Percentiles rank a stretch among this genome's conserved stretches.
phyloP scores from a whole-genome alignment of 148 eudicot species.

The Vaccinium myrtillus region DNA sequence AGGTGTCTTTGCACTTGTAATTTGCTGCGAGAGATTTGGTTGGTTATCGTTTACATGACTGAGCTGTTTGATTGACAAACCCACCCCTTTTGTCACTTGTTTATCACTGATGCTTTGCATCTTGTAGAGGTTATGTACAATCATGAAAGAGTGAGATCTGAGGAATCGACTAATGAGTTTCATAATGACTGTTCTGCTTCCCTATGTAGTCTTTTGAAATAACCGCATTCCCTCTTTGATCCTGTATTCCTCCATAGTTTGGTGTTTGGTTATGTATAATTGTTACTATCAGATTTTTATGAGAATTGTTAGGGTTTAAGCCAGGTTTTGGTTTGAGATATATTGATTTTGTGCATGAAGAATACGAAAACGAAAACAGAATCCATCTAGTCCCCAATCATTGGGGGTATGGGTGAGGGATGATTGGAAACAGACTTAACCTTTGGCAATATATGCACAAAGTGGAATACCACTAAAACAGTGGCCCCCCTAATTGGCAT shows the following conservation, averaged over 20 bases:
- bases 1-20: not conserved
- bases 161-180: not conserved
- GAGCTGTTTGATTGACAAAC: not conserved
- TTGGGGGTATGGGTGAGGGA: too few species aligned
- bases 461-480: too few species aligned
- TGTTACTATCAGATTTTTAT: not conserved
- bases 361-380: not conserved
- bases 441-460: too few species aligned
- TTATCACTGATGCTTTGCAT: not conserved
- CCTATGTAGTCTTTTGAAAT: not conserved
- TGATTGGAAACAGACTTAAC: too few species aligned
- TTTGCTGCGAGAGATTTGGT: not conserved
- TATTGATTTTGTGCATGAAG: not conserved
- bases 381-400: too few species aligned
- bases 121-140: not conserved
- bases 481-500: too few species aligned
- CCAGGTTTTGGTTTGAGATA: not conserved
- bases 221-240: not conserved
- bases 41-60: not conserved
- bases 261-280: not conserved
- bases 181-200: not conserved
- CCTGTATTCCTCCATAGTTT: not conserved
- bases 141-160: not conserved
- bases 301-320: not conserved
- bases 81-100: not conserved